Percentiles rank a stretch among this genome's conserved stretches.
phyloP scores from a whole-genome alignment of 306 rosid genomes.

The Trichosanthes cucumerina region DNA sequence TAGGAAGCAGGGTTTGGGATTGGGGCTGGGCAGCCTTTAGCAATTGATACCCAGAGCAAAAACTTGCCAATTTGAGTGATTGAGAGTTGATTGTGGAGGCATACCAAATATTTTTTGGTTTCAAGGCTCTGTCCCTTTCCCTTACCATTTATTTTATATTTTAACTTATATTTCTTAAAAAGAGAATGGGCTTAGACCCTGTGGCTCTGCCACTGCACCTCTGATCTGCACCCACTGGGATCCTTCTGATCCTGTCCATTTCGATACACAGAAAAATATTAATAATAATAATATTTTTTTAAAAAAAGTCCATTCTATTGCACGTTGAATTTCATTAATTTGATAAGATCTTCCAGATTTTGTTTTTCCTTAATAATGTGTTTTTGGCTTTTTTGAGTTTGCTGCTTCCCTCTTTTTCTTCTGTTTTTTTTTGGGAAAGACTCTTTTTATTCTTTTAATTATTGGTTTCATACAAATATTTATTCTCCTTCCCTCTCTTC shows the following conservation, averaged over 20 bases:
- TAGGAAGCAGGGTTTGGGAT: neutral
- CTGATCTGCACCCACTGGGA: neutral
- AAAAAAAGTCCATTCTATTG: neutral
- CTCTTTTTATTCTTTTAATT: neutral
- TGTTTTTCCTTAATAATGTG: neutral
- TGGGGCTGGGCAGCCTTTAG: neutral
- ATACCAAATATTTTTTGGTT: neutral
- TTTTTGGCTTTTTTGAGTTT: neutral
- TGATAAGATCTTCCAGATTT: neutral
- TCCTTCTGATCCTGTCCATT: slow-evolving; percentile 23
- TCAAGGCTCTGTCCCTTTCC: neutral
- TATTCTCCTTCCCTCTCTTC: neutral
- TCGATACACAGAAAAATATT: neutral
- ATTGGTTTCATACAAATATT: neutral
- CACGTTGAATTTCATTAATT: slow-evolving; percentile 3
- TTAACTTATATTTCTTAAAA: neutral
- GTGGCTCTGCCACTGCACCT: neutral
- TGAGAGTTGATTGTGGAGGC: neutral
- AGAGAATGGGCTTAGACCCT: neutral
- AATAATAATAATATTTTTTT: too few relatives aligned
- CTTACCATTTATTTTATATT: neutral
- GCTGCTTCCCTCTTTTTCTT: neutral
- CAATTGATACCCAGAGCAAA: neutral
- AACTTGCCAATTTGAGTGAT: neutral
- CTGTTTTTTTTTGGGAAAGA: too few relatives aligned